Percentiles rank a stretch among this genome's conserved stretches.
These are phyloP conservation scores for Kodamaea fukazawae DNA, from an alignment of 805 yeast genomes.

Conservation along the genomic window DNA sequence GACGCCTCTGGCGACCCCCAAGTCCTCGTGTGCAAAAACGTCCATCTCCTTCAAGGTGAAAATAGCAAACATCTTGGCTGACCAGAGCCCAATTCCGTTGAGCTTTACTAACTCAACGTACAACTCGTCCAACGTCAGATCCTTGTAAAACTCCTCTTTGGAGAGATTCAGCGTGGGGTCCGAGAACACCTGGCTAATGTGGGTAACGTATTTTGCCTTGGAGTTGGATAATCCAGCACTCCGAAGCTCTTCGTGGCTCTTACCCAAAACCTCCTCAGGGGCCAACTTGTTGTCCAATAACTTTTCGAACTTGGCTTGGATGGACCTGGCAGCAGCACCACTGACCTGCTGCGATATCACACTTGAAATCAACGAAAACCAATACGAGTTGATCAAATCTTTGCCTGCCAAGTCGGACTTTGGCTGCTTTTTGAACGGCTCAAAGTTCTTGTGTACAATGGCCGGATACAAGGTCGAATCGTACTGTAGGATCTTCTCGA, in stretches of 20 bases:
- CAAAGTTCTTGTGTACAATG: constrained; percentile 28
- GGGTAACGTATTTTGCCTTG: constrained; percentile 61
- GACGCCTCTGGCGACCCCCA: constrained; percentile 84
- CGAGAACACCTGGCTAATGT: constrained; percentile 52
- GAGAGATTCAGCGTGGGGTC: constrained; percentile 33
- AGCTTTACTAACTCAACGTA: constrained; percentile 47
- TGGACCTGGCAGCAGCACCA: constrained; percentile 76
- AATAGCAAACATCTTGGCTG: constrained; percentile 80
- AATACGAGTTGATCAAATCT: constrained; percentile 28
- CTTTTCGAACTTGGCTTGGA: constrained; percentile 45
- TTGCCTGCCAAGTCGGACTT: not conserved
- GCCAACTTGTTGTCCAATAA: constrained; percentile 46
- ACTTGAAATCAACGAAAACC: constrained; percentile 36
- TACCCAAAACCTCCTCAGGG: constrained; percentile 45
- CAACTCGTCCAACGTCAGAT: constrained; percentile 43
- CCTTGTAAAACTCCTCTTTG: constrained; percentile 34
- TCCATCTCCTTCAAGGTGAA: constrained; percentile 67
- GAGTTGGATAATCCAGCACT: constrained; percentile 65
- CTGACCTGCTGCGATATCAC: constrained; percentile 74
- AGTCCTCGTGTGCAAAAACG: constrained; percentile 73
- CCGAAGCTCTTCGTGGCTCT: constrained; percentile 49
- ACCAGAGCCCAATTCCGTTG: constrained; percentile 83
- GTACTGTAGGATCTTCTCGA: constrained; percentile 24
- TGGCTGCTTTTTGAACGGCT: constrained; percentile 15
- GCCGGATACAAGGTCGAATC: constrained; percentile 38